These are phyloP conservation scores for Trichoderma brevicompactum DNA, from an alignment of 2,329 filamentous ascomycete genomes.

Conservation along the genomic window DNA sequence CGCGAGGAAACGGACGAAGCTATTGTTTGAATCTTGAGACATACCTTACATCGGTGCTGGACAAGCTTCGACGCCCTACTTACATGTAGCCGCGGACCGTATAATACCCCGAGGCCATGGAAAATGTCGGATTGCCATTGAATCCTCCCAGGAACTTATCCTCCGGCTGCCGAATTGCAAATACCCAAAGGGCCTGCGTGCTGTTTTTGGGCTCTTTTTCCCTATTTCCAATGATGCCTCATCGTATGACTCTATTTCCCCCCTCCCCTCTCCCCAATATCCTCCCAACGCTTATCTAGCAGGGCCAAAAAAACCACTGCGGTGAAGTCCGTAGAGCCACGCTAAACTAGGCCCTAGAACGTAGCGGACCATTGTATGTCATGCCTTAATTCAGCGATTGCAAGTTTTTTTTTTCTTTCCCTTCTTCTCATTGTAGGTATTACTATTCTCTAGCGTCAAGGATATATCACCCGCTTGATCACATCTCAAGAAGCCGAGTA, in stretches of 20 bases:
- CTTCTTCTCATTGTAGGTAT: too few relatives aligned
- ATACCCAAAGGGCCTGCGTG: background rate
- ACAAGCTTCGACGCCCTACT: constrained; percentile 13
- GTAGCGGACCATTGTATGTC: background rate
- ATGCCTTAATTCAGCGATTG: background rate
- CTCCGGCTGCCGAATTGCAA: background rate
- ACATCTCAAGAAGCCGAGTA: constrained; percentile 21
- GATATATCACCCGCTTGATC: constrained; percentile 1
- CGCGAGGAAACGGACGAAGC: background rate
- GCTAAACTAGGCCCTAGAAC: constrained; percentile 9
- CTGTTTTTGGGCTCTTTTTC: background rate
- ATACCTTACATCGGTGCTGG: background rate
- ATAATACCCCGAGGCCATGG: constrained; percentile 19
- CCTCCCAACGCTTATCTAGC: background rate
- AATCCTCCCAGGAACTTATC: constrained; percentile 16
- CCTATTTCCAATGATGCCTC: background rate
- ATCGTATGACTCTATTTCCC: constrained; percentile 1
- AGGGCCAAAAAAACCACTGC: background rate
- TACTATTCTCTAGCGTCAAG: background rate
- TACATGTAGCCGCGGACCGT: constrained; percentile 13
- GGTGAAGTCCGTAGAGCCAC: constrained; percentile 1
- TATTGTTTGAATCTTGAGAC: background rate
- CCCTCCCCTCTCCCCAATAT: background rate
- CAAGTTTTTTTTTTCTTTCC: background rate
- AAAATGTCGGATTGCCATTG: background rate